Evolutionary conservation across 352 stramenopile species (phyloP), one percentile per base, ranked within the genome.

Genomic region (Pythium scleroteichum): DNA sequence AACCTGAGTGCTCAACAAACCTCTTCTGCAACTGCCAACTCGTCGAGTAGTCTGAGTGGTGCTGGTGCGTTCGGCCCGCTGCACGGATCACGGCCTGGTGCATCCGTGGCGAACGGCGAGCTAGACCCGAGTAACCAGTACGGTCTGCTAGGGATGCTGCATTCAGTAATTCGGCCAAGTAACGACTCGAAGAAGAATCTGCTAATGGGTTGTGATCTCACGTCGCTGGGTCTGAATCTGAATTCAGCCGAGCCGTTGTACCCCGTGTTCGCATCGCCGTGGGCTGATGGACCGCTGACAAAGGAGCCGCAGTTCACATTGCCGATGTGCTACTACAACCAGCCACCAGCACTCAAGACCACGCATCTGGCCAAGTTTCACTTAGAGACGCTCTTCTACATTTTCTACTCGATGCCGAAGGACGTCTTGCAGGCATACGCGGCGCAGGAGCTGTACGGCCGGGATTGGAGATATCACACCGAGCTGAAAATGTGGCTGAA

Each of bases 361-460:
- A 97, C 92, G 58, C 96, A 99, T 68, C 83, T 99, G 65, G 96
- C 88, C 51, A 99, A 99, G 78, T 99, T 99, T 75, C 90, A 98
- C 67, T 78, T 99, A 45, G 97, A 99, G 85, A 99, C 97, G 53
- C 80, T 99, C 22, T 99, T 99, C 79, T 99, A 98, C 82, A 98
- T 99, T 68, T 99, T 99, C 76, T 99, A 99, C 79, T 93, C 92
- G 53, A 96, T 99, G 82, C 97, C 97, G 44, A 97, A 98, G 80
- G 97, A 99, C 74, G 89, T 98, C 5, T 76, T 99, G 50, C 97
- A 99, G 77, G 88, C 89, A 5, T 95, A 92, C 48, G 80, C 83
- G 12, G 88, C 88, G 13, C 88, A 97, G 59, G 89, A 97, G 67
- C 76, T 97, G 19, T 92, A 96, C 60, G 91, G 79, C 49, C 90